phyloP scores from a whole-genome alignment of 2,329 filamentous ascomycete species.

The Aotearoamyces nothofagi region DNA sequence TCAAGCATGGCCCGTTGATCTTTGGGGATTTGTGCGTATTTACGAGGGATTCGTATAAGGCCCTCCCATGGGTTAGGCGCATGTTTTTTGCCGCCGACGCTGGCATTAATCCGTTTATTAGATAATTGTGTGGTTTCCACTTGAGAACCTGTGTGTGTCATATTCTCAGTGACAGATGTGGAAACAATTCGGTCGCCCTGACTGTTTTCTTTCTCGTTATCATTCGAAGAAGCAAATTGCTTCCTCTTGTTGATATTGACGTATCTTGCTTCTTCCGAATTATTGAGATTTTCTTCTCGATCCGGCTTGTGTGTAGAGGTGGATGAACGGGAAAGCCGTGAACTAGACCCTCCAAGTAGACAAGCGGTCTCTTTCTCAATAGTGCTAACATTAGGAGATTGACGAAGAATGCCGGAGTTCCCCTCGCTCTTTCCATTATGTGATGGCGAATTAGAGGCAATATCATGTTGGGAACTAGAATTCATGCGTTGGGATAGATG shows the following conservation, averaged over 20 bases:
- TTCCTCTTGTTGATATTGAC: not conserved
- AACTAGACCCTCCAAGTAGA: not conserved
- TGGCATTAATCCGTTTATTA: slow-evolving; percentile 5
- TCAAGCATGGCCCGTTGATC: slow-evolving; percentile 34
- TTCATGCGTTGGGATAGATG: too few species aligned
- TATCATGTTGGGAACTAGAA: too few species aligned
- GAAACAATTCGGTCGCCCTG: slow-evolving; percentile 7
- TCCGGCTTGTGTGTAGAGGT: not conserved
- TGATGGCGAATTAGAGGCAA: too few species aligned
- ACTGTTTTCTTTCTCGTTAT: slow-evolving; percentile 9
- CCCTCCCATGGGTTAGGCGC: slow-evolving; percentile 14
- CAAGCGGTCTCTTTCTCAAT: not conserved
- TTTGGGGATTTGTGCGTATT: slow-evolving; percentile 28
- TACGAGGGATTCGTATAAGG: slow-evolving; percentile 20
- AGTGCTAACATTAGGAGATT: not conserved
- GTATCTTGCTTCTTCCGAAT: not conserved
- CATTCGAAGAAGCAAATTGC: not conserved
- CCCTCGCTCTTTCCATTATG: too few species aligned
- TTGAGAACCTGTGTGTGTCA: not conserved
- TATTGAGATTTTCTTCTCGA: not conserved
- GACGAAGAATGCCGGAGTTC: too few species aligned
- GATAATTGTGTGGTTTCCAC: not conserved
- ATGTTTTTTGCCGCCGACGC: not conserved
- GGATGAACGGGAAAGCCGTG: not conserved
- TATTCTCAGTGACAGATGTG: slow-evolving; percentile 5